phyloP scores from a whole-genome alignment of 75 land plant species.

The Ceratopteris richardii region DNA sequence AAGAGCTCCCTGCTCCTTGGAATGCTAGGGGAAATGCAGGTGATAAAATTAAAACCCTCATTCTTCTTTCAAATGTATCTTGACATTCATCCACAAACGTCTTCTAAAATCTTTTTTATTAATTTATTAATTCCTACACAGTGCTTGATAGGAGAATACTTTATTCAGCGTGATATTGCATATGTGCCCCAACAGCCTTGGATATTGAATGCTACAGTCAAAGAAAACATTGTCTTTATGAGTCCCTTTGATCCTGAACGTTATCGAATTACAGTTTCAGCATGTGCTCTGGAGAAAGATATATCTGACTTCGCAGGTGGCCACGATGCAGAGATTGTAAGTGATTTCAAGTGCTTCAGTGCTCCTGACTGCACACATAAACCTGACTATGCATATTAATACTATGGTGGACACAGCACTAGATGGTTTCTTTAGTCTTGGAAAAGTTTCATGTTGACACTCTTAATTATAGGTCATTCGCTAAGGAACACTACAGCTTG shows the following conservation, averaged over 20 bases:
- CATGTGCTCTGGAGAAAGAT: slow-evolving; percentile 29
- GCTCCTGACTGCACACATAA: neutral
- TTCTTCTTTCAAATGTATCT: neutral
- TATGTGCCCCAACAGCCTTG: slow-evolving; percentile 36
- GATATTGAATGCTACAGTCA: slow-evolving; percentile 34
- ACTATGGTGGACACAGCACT: no score
- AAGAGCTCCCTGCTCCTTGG: slow-evolving; percentile 29
- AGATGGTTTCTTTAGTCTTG: no score
- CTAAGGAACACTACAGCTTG: no score
- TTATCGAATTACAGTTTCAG: slow-evolving; percentile 16
- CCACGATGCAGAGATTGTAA: slow-evolving; percentile 27
- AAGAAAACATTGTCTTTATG: slow-evolving; percentile 22
- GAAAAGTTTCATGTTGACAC: no score
- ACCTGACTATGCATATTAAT: neutral
- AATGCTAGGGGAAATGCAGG: slow-evolving; percentile 31
- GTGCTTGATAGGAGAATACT: neutral
- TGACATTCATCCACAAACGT: neutral
- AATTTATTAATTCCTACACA: neutral
- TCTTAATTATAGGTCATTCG: no score
- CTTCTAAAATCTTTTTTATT: neutral
- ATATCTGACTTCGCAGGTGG: slow-evolving; percentile 15
- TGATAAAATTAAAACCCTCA: neutral
- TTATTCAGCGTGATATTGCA: slow-evolving; percentile 11
- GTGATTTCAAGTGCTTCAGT: neutral
- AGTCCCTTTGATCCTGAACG: slow-evolving; percentile 15